Conservation (phyloP, 2,329 filamentous ascomycete genomes). For the Trichoderma atroviride region DNA sequence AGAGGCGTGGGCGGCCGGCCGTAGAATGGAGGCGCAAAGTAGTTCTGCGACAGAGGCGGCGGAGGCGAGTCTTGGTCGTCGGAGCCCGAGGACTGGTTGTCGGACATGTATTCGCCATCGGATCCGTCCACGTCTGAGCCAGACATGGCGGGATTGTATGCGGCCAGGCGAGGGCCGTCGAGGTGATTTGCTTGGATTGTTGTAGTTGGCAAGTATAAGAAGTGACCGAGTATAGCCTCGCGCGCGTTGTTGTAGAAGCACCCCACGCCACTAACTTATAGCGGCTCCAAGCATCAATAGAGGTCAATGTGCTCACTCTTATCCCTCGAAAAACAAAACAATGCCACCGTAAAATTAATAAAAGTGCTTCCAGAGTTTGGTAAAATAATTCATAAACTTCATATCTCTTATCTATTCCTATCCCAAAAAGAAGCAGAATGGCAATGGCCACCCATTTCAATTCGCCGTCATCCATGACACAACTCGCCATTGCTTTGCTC, state of each 20-base stretch:
- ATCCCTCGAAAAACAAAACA: neutral
- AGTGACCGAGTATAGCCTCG: neutral
- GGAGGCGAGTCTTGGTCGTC: slow-evolving; percentile 45
- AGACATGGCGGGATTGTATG: slow-evolving; percentile 34
- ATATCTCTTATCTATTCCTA: slow-evolving; percentile 17
- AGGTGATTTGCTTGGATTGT: neutral
- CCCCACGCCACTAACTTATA: neutral
- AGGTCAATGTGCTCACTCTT: neutral
- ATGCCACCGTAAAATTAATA: neutral
- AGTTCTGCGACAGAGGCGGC: slow-evolving; percentile 54
- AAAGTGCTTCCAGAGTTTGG: neutral
- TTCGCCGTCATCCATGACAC: neutral
- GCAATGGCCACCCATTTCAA: neutral
- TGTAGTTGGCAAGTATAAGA: slow-evolving; percentile 1
- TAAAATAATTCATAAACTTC: slow-evolving; percentile 9
- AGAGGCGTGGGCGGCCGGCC: slow-evolving; percentile 93
- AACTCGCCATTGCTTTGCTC: slow-evolving; percentile 3
- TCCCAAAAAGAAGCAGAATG: neutral
- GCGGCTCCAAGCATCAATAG: neutral
- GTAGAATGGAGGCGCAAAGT: slow-evolving; percentile 86
- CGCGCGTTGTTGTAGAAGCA: neutral
- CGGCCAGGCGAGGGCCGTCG: neutral
- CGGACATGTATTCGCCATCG: slow-evolving; percentile 42
- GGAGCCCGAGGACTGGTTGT: slow-evolving; percentile 38
- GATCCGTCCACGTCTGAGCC: slow-evolving; percentile 38